A percentile compares a stretch with the other conserved stretches of the same genome.
phyloP scores from a whole-genome alignment of 768 basidiomycete genomes.

The Suillus alpinus region DNA sequence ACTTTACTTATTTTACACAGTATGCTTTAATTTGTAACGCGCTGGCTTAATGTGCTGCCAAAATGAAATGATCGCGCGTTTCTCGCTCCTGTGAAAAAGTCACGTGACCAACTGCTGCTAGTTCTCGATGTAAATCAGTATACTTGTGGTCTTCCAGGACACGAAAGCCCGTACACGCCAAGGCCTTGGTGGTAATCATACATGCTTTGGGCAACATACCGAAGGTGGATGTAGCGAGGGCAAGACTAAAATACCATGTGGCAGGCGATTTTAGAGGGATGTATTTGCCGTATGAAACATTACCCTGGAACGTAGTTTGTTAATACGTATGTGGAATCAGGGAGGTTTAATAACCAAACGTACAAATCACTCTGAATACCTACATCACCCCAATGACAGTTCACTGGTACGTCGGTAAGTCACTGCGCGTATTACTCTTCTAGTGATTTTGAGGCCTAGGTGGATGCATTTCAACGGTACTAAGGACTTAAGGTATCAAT shows the following conservation, averaged over 20 bases:
- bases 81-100: too few species aligned
- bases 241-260: constrained; percentile 38
- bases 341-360: constrained; percentile 27
- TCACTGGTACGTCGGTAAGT: too few species aligned
- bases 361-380: constrained; percentile 47
- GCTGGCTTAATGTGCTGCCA: too few species aligned
- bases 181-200: constrained; percentile 54
- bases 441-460: too few species aligned
- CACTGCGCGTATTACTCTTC: too few species aligned
- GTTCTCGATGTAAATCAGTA: too few species aligned
- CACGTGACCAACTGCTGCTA: too few species aligned
- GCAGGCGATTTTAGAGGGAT: constrained; percentile 10
- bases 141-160: constrained; percentile 48
- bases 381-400: too few species aligned
- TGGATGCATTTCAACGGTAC: too few species aligned
- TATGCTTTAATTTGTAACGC: too few species aligned
- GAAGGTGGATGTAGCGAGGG: constrained; percentile 63
- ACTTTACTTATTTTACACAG: neutral
- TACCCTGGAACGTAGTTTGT: constrained; percentile 51
- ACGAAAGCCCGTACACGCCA: constrained; percentile 62
- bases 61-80: too few species aligned
- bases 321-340: neutral
- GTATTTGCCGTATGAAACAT: constrained; percentile 63
- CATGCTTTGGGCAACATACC: constrained; percentile 57
- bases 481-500: too few species aligned